Conservation (phyloP, 169 alveolate genomes). For the Babesia ovis region DNA sequence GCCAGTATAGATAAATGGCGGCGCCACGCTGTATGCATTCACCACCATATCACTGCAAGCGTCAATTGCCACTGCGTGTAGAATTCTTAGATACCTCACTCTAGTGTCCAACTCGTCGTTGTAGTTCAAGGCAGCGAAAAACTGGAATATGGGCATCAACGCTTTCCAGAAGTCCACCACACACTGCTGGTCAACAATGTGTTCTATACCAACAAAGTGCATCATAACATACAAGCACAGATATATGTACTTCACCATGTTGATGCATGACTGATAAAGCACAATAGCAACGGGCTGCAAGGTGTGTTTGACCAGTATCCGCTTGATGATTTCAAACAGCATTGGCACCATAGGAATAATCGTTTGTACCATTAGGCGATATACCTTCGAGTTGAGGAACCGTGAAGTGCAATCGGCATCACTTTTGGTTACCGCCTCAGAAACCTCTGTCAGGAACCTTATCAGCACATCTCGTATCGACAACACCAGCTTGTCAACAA, state of each 20-base stretch:
- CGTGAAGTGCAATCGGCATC: not conserved
- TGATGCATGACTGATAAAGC: constrained; percentile 31
- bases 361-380: constrained; percentile 5
- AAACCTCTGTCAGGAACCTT: constrained; percentile 3
- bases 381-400: constrained; percentile 8
- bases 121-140: constrained; percentile 21
- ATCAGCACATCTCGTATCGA: constrained; percentile 20
- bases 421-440: not conserved
- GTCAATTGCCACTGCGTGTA: constrained; percentile 37
- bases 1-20: constrained; percentile 26
- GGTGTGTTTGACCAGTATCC: not conserved
- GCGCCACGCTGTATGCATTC: constrained; percentile 36
- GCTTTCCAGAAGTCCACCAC: constrained; percentile 30
- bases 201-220: constrained; percentile 15
- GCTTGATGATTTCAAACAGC: constrained; percentile 2
- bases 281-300: constrained; percentile 23
- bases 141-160: constrained; percentile 6
- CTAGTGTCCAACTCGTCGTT: constrained; percentile 25
- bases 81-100: constrained; percentile 14
- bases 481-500: constrained; percentile 10
- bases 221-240: constrained; percentile 2
- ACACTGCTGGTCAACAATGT: not conserved
- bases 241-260: constrained; percentile 22
- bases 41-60: constrained; percentile 19
- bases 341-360: constrained; percentile 20